Base-by-base conservation (phyloP, 208 protist genomes). In the Angomonas ambiguus region DNA sequence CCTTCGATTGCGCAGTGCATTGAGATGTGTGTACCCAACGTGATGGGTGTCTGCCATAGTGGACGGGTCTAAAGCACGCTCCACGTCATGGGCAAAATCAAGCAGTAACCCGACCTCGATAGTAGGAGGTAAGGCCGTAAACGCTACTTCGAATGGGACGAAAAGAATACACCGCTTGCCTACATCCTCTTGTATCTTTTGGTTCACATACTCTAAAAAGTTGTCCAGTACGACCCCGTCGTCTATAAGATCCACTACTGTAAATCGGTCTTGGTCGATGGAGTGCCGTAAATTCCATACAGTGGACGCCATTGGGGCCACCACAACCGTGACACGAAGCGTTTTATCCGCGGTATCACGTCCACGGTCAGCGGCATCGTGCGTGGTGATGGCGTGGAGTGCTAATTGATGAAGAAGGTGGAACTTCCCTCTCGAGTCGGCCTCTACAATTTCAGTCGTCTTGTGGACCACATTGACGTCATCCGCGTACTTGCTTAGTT, bases 401-500 rank as follows among this genome's bases (percentile, higher is more conserved):
- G 92, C 77, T 10, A 96, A 67, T 3, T 73, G 53, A 24, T 75
- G 74, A 85, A 87, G 93, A 87, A 2, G 63, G 66, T 2, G 71
- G 74, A 48, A 84, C 76, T 51, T 82, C 74, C 11, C 67, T 64
- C 64, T 74, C 61, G 93, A 92, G 59, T 92, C 79, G 18, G 77
- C 69, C 31, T 96, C 85, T 4, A 56, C 66, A 16, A 81, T 74
- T 10, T 80, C 83, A 77, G 92, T 79, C 35, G 91, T 67, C 33
- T 80, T 80, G 16, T 84, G 76, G 34, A 85, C 77, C 10, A 93
- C 91, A 18, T 92, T 80, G 51, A 96, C 88, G 49, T 90, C 82
- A 38, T 93, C 84, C 1, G 79, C 85, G 61, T 87, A 88, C 5
- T 74, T 41, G 0, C 57, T 42, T 30, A 94, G 76, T 41, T 93